Evolutionary conservation across 2,329 filamentous ascomycete genomes (phyloP), one percentile per base, ranked within the genome.

Genomic region (Fragosphaeria purpurea): DNA sequence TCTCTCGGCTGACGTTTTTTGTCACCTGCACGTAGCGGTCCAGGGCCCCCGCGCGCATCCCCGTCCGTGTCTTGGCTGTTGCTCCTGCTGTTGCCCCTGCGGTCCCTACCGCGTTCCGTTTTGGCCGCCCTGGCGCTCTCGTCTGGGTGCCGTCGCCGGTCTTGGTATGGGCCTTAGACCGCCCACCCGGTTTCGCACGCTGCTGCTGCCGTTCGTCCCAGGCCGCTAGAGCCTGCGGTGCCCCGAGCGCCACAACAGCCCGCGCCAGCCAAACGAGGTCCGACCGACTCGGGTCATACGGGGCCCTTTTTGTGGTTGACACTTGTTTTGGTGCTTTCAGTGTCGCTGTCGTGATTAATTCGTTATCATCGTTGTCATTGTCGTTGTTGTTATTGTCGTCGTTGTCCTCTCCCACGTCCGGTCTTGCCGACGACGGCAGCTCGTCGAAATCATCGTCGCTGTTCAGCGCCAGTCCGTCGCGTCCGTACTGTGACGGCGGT

Each of bases 181-280:
- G 22, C 22, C 22, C 22, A 22, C 22, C 22, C 22, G 22, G 22
- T 22, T 22, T 22, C 22, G 22, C 22, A 22, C 22, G 22, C 22
- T 22, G 44, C 31, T 39, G 46, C 45, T 54, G 65, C 32, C 60
- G 58, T 33, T 60, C 63, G 44, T 86, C 77, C 76, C 84, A 90
- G 41, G 78, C 76, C 55, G 82, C 72, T 0, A 86, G 76, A 33
- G 77, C 77, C 2, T 81, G 66, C 4, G 85, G 85, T 50, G 83
- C 74, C 0, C 85, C 85, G 3, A 83, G 63, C 51, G 75, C 79
- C 5, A 80, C 77, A 48, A 86, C 71, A 0, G 76, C 73, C 57
- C 83, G 79, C 30, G 85, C 72, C 6, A 90, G 66, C 86, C 86
- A 91, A 8, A 77, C 64, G 55, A 83, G 77, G 41, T 86, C 79